Base-by-base conservation (phyloP, 2,329 filamentous ascomycete species). In the Scleromitrula shiraiana region DNA sequence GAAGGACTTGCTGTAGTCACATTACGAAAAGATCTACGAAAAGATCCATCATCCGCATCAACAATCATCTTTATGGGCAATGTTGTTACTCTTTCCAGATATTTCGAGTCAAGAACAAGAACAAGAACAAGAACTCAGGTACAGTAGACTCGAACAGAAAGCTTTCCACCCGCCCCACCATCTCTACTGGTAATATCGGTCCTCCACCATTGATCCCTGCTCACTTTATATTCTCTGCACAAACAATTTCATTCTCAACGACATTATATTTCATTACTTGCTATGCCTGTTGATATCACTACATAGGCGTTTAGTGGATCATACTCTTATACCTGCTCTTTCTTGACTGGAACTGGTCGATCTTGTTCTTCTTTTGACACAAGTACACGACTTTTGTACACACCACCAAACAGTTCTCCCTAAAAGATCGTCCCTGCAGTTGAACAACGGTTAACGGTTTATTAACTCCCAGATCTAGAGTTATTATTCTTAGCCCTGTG, bases 361-460 rank as follows among this genome's bases (percentile, higher is more conserved):
- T 48, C 38, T 42, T 42, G 29, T 37, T 17, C 45, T 48, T 53
- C 37, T 55, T 55, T 55, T 52, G 53, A 43, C 52, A 43, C 52
- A 54, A 51, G 45, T 36, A 46, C 44, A 41, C 44, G n/a, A 46
- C 26, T 39, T 56, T 48, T 57, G 47, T 49, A 49, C 51, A 52
- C 40, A 52, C 53, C 50, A n/a, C n/a, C n/a, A n/a, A 42, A 36
- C 30, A 12, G 38, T 49, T 40, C 44, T 35, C 44, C 35, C 47
- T 32, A 51, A 47, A 40, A 55, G 56, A 62, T 60, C 57, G 50
- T 51, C 57, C 56, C 46, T 59, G 53, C 53, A 56, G 47, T 58
- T 42, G 52, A 55, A 42, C 35, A 36, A 23, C 26, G n/a, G n/a
- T n/a, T n/a, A n/a, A n/a, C 38, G 46, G 36, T 43, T 51, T 41